A percentile compares a stretch with the other conserved stretches of the same genome.
Evolutionary conservation across 2,329 filamentous ascomycete species (phyloP).

Genomic region (Trichoderma sp.): DNA sequence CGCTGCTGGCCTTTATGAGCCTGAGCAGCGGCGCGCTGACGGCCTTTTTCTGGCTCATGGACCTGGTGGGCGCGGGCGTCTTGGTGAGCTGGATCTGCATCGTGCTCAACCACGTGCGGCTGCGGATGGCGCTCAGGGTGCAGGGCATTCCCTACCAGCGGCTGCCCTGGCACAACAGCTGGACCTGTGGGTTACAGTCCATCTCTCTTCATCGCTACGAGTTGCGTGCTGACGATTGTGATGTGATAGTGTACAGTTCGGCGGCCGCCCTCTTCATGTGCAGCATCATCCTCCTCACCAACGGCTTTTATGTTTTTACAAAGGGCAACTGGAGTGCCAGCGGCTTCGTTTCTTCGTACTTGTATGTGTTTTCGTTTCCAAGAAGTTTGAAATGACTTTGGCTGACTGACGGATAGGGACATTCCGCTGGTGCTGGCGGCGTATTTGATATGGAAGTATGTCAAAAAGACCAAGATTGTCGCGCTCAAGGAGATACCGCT

Average conservation of each 20-base stretch:
- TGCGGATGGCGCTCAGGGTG: slow-evolving; percentile 56
- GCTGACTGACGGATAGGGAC: slow-evolving; percentile 47
- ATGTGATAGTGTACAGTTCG: slow-evolving; percentile 63
- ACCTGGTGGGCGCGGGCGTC: slow-evolving; percentile 63
- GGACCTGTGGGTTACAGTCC: slow-evolving; percentile 54
- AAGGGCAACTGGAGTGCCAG: slow-evolving; percentile 59
- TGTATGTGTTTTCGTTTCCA: slow-evolving; percentile 48
- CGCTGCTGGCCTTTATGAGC: slow-evolving; percentile 61
- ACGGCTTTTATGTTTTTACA: slow-evolving; percentile 67
- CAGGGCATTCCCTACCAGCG: slow-evolving; percentile 55
- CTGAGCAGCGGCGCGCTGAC: slow-evolving; percentile 60
- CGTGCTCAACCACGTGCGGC: slow-evolving; percentile 60
- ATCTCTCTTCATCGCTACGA: no score
- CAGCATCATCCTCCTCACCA: slow-evolving; percentile 68
- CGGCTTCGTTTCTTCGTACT: slow-evolving; percentile 62
- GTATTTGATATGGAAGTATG: slow-evolving; percentile 66
- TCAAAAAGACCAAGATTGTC: slow-evolving; percentile 62
- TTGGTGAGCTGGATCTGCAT: slow-evolving; percentile 65
- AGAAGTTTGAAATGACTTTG: not conserved
- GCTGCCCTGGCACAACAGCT: slow-evolving; percentile 65
- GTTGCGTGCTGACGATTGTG: no score
- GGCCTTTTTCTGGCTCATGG: slow-evolving; percentile 67
- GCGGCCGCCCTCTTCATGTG: slow-evolving; percentile 62
- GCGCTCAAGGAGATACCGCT: slow-evolving; percentile 56
- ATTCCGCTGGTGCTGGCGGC: slow-evolving; percentile 60